Evolutionary conservation across 305 asterid species (phyloP).

Genomic region (Coffea humblotiana): DNA sequence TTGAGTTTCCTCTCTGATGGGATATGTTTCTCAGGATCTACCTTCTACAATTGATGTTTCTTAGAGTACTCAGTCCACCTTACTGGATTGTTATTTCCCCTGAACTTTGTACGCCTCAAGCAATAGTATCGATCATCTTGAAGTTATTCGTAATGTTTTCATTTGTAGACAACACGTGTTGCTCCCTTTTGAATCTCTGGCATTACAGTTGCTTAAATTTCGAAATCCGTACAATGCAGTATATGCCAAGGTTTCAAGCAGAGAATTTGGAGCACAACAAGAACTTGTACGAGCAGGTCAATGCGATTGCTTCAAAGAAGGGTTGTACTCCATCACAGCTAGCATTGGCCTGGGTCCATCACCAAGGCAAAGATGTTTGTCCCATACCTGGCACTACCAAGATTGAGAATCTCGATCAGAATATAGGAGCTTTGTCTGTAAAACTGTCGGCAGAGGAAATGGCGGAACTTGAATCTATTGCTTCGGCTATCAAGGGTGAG

Average conservation of each 20-base stretch:
- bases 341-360: background rate
- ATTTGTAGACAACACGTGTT: too few species aligned
- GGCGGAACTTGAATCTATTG: slow-evolving; percentile 2
- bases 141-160: background rate
- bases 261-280: background rate
- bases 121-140: too few species aligned
- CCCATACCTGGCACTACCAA: background rate
- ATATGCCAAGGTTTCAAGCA: background rate
- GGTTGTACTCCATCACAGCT: background rate
- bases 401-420: slow-evolving; percentile 1
- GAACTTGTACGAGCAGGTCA: background rate
- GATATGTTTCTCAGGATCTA: too few species aligned
- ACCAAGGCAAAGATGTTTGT: background rate
- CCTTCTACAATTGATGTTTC: too few species aligned
- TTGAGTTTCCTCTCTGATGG: too few species aligned
- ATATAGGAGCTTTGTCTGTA: slow-evolving; percentile 7
- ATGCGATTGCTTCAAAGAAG: slow-evolving; percentile 1
- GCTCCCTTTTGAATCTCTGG: background rate
- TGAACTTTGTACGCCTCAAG: too few species aligned
- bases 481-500: slow-evolving; percentile 13
- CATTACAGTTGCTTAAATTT: background rate
- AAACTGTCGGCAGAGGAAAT: slow-evolving; percentile 6
- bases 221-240: background rate
- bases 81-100: background rate
- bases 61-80: background rate